Evolutionary conservation across 1,139 yeast genomes (phyloP).

Genomic region (Barnettozyma hawaiiensis): DNA sequence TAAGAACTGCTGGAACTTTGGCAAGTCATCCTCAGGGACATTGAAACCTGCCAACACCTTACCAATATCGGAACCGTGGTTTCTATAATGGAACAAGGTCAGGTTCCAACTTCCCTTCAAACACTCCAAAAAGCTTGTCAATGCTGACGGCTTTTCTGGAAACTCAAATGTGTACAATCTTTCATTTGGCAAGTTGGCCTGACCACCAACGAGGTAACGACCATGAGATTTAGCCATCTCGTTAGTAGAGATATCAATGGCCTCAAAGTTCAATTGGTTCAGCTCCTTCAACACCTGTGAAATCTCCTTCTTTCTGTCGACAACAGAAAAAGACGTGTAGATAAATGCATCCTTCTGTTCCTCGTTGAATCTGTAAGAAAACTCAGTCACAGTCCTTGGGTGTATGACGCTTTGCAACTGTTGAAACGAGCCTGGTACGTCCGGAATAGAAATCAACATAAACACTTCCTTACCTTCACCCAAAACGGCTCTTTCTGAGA

Average conservation of each 20-base stretch:
- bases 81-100: constrained; percentile 91
- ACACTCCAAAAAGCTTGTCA: constrained; percentile 68
- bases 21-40: constrained; percentile 68
- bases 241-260: constrained; percentile 80
- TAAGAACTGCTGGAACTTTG: constrained; percentile 62
- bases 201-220: constrained; percentile 92
- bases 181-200: constrained; percentile 62
- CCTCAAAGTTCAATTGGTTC: constrained; percentile 52
- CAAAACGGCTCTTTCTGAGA: constrained; percentile 94
- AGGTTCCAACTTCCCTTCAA: constrained; percentile 83
- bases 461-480: constrained; percentile 98
- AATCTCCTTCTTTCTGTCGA: constrained; percentile 58
- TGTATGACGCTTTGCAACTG: constrained; percentile 67
- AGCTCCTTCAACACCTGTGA: constrained; percentile 39
- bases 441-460: constrained; percentile 85
- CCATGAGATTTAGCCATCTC: constrained; percentile 96
- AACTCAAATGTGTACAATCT: constrained; percentile 81
- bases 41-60: constrained; percentile 86
- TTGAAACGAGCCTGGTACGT: constrained; percentile 83
- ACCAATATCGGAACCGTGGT: constrained; percentile 93
- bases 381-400: constrained; percentile 90
- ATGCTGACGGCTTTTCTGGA: constrained; percentile 96
- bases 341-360: constrained; percentile 57
- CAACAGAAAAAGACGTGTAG: constrained; percentile 81
- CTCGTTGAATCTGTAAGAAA: constrained; percentile 62